Evolutionary conservation across 208 protist genomes (phyloP), one percentile per base, ranked within the genome.

Genomic region (Crithidia acanthocephali): DNA sequence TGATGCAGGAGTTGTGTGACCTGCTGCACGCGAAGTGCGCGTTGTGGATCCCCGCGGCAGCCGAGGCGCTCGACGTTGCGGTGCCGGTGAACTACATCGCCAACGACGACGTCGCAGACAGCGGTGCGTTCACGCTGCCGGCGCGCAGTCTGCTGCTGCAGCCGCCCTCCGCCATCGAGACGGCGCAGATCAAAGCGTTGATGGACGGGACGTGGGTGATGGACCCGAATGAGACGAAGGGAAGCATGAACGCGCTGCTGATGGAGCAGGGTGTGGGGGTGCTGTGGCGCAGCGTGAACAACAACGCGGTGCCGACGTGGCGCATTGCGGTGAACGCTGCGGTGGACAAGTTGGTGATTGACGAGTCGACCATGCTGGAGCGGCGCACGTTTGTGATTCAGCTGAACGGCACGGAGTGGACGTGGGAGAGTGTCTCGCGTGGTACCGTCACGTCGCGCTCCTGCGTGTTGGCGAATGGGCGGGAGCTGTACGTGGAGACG

Each of bases 121-220:
- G 52, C 27, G 57, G 52, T 6, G 69, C 50, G 35, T 63, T 52
- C 40, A 66, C 59, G 8, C 48, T 76, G 13, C 80, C 83, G 13
- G 45, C 76, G 20, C 63, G 30, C 18, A 57, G 32, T 4, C 16
- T 76, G 25, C 56, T 88, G 32, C 25, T 50, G 53, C 52, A 64
- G 32, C 59, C 72, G 32, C 53, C 80, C 0, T 72, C 75, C 2
- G 58, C 42, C 20, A 52, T 85, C 15, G 86, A 85, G 47, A n/a
- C 86, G 27, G 44, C 80, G 18, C 77, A 85, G 62, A 76, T 88
- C 2, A 80, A 86, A 62, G 77, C 76, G 13, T 45, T 79, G 66
- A 68, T 85, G 51, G 62, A 76, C 50, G 86, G 86, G 15, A 65
- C 52, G 27, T 91, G 86, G 86, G 52, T 72, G 50, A 76, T 85